Percentiles rank a stretch among this genome's conserved stretches.
These are phyloP conservation scores for Capsella rubella DNA, from an alignment of 441 rosid genomes.

Conservation along the genomic window DNA sequence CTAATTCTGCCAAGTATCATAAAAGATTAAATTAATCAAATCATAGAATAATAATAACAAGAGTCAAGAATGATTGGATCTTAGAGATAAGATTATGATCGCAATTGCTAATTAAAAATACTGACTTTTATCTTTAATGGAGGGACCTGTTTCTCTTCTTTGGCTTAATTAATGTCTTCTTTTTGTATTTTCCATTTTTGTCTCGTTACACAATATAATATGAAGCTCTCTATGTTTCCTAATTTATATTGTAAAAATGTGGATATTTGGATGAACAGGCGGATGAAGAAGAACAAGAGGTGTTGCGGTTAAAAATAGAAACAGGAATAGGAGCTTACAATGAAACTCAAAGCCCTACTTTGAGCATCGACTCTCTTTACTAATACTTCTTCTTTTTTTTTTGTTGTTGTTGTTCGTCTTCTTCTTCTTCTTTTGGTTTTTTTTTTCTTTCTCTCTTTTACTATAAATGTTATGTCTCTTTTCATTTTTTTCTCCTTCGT, in stretches of 20 bases:
- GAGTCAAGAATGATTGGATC: constrained; percentile 22
- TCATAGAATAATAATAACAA: background rate
- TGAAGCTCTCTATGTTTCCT: background rate
- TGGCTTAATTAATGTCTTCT: constrained; percentile 4
- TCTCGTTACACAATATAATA: background rate
- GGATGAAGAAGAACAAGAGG: constrained; percentile 49
- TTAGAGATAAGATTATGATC: constrained; percentile 38
- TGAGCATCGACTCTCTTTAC: constrained; percentile 41
- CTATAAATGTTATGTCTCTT: background rate
- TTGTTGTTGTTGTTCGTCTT: background rate
- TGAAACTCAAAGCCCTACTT: constrained; percentile 46
- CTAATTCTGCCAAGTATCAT: constrained; percentile 26
- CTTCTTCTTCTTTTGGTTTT: background rate
- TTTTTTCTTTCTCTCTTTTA: constrained; percentile 19
- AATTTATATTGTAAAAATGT: background rate
- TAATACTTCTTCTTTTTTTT: background rate
- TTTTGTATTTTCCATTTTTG: background rate
- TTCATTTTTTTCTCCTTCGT: background rate
- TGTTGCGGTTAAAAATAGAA: constrained; percentile 42
- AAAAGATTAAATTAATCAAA: background rate
- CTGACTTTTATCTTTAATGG: constrained; percentile 3
- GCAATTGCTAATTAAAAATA: constrained; percentile 21
- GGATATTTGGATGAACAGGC: constrained; percentile 33
- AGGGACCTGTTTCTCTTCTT: constrained; percentile 1
- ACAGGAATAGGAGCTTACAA: constrained; percentile 48